phyloP scores from a whole-genome alignment of 768 basidiomycete species.

The Rhizopogon rudus region DNA sequence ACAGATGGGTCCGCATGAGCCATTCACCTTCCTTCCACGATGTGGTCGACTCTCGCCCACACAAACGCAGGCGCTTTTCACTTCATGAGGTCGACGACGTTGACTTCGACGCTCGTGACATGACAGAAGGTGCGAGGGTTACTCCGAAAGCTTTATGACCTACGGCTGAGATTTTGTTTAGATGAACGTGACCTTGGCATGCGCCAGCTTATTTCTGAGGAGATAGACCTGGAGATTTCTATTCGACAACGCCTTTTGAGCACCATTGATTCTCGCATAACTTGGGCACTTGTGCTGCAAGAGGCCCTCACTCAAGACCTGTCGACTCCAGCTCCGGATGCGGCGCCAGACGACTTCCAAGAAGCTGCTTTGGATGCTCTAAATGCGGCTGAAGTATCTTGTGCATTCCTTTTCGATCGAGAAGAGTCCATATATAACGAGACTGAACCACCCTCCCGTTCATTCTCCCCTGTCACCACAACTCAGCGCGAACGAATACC shows the following conservation, averaged over 20 bases:
- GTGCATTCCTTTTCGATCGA: conserved; percentile 32
- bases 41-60: conserved; percentile 8
- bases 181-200: conserved; percentile 12
- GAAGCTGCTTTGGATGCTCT: conserved; percentile 39
- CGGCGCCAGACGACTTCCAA: conserved; percentile 26
- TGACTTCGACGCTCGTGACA: conserved; percentile 7
- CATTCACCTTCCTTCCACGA: conserved; percentile 11
- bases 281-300: conserved; percentile 40
- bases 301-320: conserved; percentile 23
- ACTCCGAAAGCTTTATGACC: neutral
- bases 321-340: conserved; percentile 8
- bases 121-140: conserved; percentile 14
- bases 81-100: conserved; percentile 7
- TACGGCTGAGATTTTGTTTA: neutral
- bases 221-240: conserved; percentile 39
- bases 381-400: conserved; percentile 34
- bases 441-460: conserved; percentile 15
- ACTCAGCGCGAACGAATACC: conserved; percentile 12
- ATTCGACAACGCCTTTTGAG: conserved; percentile 35
- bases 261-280: conserved; percentile 40
- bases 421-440: conserved; percentile 9
- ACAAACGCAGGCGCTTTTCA: conserved; percentile 9
- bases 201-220: conserved; percentile 25
- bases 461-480: conserved; percentile 13
- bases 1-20: conserved; percentile 21